Evolutionary conservation across 371 early-diverging fungal species (phyloP).

Genomic region (Actinomucor elegans): DNA sequence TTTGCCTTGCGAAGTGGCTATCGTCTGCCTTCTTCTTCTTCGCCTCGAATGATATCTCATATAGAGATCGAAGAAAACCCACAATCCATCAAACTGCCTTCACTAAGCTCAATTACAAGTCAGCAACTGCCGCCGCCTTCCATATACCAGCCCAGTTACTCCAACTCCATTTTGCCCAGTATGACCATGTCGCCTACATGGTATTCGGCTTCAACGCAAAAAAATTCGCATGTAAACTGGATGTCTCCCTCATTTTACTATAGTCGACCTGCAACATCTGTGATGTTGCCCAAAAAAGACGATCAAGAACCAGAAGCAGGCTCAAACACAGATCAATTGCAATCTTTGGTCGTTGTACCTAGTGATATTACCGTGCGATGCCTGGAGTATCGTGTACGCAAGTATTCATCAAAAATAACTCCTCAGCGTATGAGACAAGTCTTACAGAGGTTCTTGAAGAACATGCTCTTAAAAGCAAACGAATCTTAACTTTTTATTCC

Average conservation of each 20-base stretch:
- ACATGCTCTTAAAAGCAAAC: constrained; percentile 32
- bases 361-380: constrained; percentile 37
- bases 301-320: not conserved
- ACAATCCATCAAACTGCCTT: constrained; percentile 5
- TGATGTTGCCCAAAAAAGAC: constrained; percentile 21
- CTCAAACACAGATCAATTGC: not conserved
- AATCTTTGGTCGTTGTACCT: constrained; percentile 8
- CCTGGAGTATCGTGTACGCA: constrained; percentile 37
- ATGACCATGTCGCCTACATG: constrained; percentile 48
- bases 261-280: constrained; percentile 39
- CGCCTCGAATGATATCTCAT: constrained; percentile 7
- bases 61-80: constrained; percentile 13
- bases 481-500: no score
- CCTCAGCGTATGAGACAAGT: constrained; percentile 48
- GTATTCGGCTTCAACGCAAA: constrained; percentile 44
- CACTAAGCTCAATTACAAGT: constrained; percentile 8
- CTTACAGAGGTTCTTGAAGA: constrained; percentile 43
- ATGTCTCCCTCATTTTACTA: constrained; percentile 51
- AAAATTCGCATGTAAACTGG: constrained; percentile 39
- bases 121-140: constrained; percentile 28
- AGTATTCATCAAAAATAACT: constrained; percentile 41
- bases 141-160: constrained; percentile 37
- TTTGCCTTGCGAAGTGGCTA: constrained; percentile 38
- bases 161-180: constrained; percentile 34
- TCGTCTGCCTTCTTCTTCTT: no score